These are phyloP conservation scores for Leucoagaricus sp. DNA, from an alignment of 1,284 basidiomycete genomes.

Conservation along the genomic window DNA sequence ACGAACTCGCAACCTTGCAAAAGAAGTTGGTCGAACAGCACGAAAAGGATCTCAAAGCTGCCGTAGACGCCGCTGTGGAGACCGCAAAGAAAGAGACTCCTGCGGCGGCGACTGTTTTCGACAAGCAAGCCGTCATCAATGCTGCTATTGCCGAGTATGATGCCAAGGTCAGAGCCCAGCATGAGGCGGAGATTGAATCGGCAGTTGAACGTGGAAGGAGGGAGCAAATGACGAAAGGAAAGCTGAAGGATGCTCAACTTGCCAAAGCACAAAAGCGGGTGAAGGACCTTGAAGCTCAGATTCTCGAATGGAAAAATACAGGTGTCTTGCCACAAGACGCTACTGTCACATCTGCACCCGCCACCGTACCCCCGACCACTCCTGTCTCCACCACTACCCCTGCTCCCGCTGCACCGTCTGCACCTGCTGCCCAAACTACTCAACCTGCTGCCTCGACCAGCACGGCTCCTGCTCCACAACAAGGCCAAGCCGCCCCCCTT, in stretches of 20 bases:
- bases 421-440: conserved; percentile 19
- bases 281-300: conserved; percentile 66
- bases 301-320: conserved; percentile 54
- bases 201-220: conserved; percentile 68
- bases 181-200: conserved; percentile 55
- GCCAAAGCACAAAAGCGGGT: conserved; percentile 56
- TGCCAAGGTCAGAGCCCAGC: conserved; percentile 44
- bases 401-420: conserved; percentile 19
- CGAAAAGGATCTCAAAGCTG: conserved; percentile 53
- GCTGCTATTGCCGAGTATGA: conserved; percentile 54
- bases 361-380: conserved; percentile 23
- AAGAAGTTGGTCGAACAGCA: conserved; percentile 53
- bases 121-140: conserved; percentile 47
- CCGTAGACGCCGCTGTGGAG: conserved; percentile 44
- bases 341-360: conserved; percentile 22
- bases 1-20: conserved; percentile 58
- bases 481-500: neutral
- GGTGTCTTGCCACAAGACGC: conserved; percentile 41
- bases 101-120: conserved; percentile 27
- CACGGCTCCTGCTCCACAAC: conserved; percentile 17
- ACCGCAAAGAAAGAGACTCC: conserved; percentile 39
- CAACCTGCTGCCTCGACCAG: conserved; percentile 25
- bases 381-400: conserved; percentile 23
- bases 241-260: conserved; percentile 69
- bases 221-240: conserved; percentile 60